Conservation (phyloP, 106 monocot genomes). For the Posidonia australis region DNA sequence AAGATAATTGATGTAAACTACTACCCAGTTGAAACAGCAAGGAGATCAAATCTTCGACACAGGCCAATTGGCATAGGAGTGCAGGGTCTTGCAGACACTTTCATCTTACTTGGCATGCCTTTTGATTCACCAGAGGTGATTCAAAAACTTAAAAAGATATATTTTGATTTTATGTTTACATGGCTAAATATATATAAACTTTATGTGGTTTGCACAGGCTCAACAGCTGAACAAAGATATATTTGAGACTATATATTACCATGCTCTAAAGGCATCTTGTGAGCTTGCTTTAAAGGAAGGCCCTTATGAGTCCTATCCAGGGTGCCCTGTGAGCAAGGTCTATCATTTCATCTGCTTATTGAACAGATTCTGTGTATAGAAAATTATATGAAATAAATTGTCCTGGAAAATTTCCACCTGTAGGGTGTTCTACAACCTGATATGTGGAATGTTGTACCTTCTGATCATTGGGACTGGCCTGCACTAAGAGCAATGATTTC, state of each 20-base stretch:
- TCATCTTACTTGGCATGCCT: slow-evolving; percentile 88
- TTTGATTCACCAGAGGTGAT: slow-evolving; percentile 89
- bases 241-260: slow-evolving; percentile 91
- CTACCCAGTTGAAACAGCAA: slow-evolving; percentile 90
- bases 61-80: slow-evolving; percentile 95
- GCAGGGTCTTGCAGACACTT: slow-evolving; percentile 93
- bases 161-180: neutral
- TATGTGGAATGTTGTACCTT: no score
- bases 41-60: slow-evolving; percentile 66
- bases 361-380: no score
- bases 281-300: slow-evolving; percentile 76
- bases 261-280: slow-evolving; percentile 66
- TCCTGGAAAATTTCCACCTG: slow-evolving; percentile 3
- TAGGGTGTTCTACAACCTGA: slow-evolving; percentile 89
- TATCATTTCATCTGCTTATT: no score
- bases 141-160: neutral
- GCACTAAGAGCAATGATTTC: no score
- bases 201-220: slow-evolving; percentile 33
- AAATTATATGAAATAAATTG: no score
- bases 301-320: slow-evolving; percentile 77
- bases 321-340: slow-evolving; percentile 76
- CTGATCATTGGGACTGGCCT: no score
- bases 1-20: slow-evolving; percentile 94
- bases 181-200: neutral
- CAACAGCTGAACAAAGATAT: slow-evolving; percentile 87